Evolutionary conservation across 768 basidiomycete species (phyloP), one percentile per base, ranked within the genome.

Genomic region (Plicaturopsis crispa): DNA sequence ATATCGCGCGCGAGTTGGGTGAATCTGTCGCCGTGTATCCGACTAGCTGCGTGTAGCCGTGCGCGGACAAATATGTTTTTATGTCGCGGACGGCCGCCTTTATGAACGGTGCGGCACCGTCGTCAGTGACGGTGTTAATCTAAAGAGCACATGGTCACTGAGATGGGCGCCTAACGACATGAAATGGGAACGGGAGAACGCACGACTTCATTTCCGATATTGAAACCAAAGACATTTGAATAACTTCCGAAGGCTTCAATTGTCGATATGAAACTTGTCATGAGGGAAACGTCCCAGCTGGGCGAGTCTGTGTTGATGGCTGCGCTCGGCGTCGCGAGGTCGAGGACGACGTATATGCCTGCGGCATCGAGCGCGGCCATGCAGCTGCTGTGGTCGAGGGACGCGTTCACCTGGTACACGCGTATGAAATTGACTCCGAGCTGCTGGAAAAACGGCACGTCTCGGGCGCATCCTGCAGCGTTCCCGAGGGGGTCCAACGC

Each of bases 121-220:
- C 85, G 37, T 62, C 61, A 30, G 72, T 69, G 16, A 62, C 33
- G 7, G 67, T 54, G 18, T 71, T 70, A 22, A 80, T 83, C 61
- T n/a, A n/a, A n/a, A n/a, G n/a, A n/a, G n/a, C n/a, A n/a, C n/a
- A n/a, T n/a, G n/a, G n/a, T n/a, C n/a, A n/a, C n/a, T n/a, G n/a
- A n/a, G n/a, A n/a, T n/a, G n/a, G n/a, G n/a, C n/a, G n/a, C n/a
- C n/a, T n/a, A n/a, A n/a, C n/a, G n/a, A n/a, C n/a, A n/a, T n/a
- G n/a, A n/a, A n/a, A n/a, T n/a, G n/a, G n/a, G n/a, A n/a, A n/a
- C n/a, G n/a, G n/a, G n/a, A n/a, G n/a, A n/a, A n/a, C n/a, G n/a
- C n/a, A n/a, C n/a, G n/a, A n/a, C n/a, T n/a, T 94, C 92, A 51
- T 96, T 96, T 17, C 90, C 92, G 42, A 96, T 70, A 52, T 93